Conservation (phyloP, 805 yeast species). For the Yamadazyma paraphyllophila region DNA sequence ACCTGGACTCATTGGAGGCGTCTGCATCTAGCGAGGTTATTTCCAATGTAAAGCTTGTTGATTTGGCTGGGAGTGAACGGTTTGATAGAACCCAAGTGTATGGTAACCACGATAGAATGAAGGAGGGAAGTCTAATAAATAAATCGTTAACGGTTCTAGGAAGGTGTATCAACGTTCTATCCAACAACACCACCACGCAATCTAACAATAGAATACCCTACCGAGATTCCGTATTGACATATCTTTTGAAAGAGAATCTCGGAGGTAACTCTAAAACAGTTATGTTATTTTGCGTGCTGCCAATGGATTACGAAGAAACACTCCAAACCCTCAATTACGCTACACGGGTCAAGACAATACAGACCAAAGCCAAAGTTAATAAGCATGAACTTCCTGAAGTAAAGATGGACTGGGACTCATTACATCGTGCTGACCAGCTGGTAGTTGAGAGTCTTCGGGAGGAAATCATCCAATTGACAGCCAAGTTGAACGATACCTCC, state of each 20-base stretch:
- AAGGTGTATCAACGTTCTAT: constrained; percentile 51
- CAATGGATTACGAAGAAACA: constrained; percentile 76
- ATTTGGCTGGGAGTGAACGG: constrained; percentile 82
- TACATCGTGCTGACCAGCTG: constrained; percentile 23
- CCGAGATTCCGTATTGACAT: constrained; percentile 73
- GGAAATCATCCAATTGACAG: constrained; percentile 32
- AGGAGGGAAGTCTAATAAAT: constrained; percentile 77
- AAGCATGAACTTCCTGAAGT: constrained; percentile 24
- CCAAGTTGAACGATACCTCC: constrained; percentile 16
- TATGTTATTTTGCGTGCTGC: constrained; percentile 84
- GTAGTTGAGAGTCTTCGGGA: constrained; percentile 26
- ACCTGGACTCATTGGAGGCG: constrained; percentile 34
- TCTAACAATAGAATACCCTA: constrained; percentile 48
- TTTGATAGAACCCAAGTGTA: constrained; percentile 60
- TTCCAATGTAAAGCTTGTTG: constrained; percentile 68
- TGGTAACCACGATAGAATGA: constrained; percentile 51
- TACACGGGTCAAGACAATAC: constrained; percentile 67
- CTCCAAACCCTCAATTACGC: constrained; percentile 77
- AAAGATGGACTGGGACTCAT: constrained; percentile 33
- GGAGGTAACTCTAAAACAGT: constrained; percentile 88
- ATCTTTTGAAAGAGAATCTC: constrained; percentile 69
- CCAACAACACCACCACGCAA: constrained; percentile 36
- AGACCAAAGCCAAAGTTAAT: constrained; percentile 54
- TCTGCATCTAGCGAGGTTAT: constrained; percentile 41
- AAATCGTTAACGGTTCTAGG: constrained; percentile 78